phyloP scores from a whole-genome alignment of 2,329 filamentous ascomycete genomes.

The Balansia obtecta region DNA sequence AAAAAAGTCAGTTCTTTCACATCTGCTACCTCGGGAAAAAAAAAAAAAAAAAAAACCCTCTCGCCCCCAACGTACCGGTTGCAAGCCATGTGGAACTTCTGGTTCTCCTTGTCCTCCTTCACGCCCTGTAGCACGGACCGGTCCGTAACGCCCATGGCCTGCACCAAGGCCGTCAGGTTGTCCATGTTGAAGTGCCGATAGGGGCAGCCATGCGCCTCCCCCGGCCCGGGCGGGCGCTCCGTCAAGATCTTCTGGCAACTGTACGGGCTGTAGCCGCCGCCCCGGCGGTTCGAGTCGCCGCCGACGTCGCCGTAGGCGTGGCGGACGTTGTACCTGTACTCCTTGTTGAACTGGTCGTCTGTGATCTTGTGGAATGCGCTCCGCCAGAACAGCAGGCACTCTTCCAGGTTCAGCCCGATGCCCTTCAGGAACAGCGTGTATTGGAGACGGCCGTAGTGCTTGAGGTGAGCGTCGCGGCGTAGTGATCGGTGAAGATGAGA shows the following conservation, averaged over 20 bases:
- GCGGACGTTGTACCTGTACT: conserved; percentile 95
- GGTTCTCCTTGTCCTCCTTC: conserved; percentile 76
- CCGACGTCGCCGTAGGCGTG: conserved; percentile 92
- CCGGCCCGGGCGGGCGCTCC: conserved; percentile 74
- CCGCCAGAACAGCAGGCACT: conserved; percentile 87
- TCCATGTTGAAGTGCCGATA: conserved; percentile 87
- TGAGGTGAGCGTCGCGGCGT: conserved; percentile 78
- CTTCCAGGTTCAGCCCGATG: conserved; percentile 82
- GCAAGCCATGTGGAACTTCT: conserved; percentile 88
- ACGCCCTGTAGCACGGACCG: conserved; percentile 66
- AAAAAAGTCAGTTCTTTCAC: background rate
- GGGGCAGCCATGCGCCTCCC: conserved; percentile 90
- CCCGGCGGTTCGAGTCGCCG: conserved; percentile 76
- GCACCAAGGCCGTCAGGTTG: conserved; percentile 66
- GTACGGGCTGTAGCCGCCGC: conserved; percentile 79
- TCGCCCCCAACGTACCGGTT: conserved; percentile 49
- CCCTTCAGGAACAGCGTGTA: conserved; percentile 96
- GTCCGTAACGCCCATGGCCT: conserved; percentile 69
- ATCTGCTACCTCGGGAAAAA: background rate
- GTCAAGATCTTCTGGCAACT: conserved; percentile 92
- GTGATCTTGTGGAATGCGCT: conserved; percentile 73
- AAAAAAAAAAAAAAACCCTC: conserved; percentile 4
- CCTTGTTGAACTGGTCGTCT: conserved; percentile 93
- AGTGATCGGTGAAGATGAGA: conserved; percentile 76
- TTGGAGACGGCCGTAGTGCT: conserved; percentile 85